Conservation (phyloP, 371 early-diverging fungal species). For the Mucor sp. region DNA sequence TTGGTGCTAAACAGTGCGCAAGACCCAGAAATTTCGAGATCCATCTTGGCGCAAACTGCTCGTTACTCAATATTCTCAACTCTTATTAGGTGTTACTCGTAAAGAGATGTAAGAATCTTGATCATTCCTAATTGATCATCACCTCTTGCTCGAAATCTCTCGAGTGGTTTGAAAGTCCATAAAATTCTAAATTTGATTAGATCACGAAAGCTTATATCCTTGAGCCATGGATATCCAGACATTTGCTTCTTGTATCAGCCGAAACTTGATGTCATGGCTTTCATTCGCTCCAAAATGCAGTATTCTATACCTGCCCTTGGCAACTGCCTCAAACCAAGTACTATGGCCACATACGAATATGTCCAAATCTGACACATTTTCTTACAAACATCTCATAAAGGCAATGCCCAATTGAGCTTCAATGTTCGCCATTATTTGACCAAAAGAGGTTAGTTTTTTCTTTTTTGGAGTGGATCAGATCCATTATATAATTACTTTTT, state of each 20-base stretch:
- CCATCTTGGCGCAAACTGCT: neutral
- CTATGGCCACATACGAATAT: neutral
- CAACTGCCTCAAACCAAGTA: neutral
- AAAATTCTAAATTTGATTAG: neutral
- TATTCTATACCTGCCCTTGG: no score
- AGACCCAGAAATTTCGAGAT: neutral
- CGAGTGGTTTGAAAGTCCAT: neutral
- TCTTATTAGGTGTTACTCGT: neutral
- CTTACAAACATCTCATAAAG: neutral
- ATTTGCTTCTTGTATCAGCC: neutral
- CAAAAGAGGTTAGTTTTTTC: neutral
- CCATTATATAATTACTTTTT: neutral
- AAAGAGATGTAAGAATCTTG: neutral
- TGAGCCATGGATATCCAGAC: neutral
- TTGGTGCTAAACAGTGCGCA: neutral
- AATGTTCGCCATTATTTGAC: slow-evolving; percentile 1
- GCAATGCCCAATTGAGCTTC: neutral
- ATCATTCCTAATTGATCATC: neutral
- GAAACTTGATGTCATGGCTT: no score
- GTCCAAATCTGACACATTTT: neutral
- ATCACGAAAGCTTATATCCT: neutral
- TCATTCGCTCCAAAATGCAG: no score
- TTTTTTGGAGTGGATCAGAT: slow-evolving; percentile 3
- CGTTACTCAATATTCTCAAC: neutral
- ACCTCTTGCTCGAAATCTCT: neutral